These are phyloP conservation scores for Wickerhamiella infanticola DNA, from an alignment of 1,139 yeast species.

Conservation along the genomic window DNA sequence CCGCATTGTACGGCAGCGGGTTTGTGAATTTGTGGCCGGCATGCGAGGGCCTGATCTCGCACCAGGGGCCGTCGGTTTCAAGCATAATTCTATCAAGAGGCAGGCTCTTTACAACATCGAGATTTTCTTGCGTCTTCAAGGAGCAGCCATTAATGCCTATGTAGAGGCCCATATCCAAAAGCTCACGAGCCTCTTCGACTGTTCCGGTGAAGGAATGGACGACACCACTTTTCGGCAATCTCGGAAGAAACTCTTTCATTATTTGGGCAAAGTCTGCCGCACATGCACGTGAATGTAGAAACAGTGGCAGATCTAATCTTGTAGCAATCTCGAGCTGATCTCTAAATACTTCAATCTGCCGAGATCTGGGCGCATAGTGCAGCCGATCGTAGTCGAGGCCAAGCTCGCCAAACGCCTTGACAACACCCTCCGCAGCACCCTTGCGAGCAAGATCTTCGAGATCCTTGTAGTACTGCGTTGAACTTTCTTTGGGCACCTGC, in stretches of 20 bases:
- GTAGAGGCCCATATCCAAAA: constrained; percentile 46
- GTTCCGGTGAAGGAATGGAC: constrained; percentile 94
- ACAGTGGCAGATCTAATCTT: constrained; percentile 51
- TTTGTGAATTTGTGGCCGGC: constrained; percentile 43
- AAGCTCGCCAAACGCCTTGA: constrained; percentile 80
- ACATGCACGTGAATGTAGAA: constrained; percentile 82
- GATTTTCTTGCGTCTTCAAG: constrained; percentile 57
- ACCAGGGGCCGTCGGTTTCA: constrained; percentile 98
- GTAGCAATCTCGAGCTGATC: constrained; percentile 54
- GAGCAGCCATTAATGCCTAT: constrained; percentile 92
- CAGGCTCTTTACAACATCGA: constrained; percentile 45
- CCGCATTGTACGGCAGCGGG: constrained; percentile 31
- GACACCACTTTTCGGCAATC: constrained; percentile 39
- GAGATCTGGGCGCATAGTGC: constrained; percentile 51
- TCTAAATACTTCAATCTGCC: constrained; percentile 52
- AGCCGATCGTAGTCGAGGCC: constrained; percentile 90
- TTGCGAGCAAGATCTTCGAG: constrained; percentile 35
- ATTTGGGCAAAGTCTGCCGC: constrained; percentile 60
- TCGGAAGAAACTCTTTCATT: constrained; percentile 39
- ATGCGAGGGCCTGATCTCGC: constrained; percentile 77
- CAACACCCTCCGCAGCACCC: constrained; percentile 33
- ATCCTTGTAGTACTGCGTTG: constrained; percentile 28
- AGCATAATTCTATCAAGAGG: constrained; percentile 60
- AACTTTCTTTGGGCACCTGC: constrained; percentile 34
- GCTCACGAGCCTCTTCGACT: constrained; percentile 35